These are phyloP conservation scores for Ustilago tritici DNA, from an alignment of 1,284 basidiomycete genomes.

Conservation along the genomic window DNA sequence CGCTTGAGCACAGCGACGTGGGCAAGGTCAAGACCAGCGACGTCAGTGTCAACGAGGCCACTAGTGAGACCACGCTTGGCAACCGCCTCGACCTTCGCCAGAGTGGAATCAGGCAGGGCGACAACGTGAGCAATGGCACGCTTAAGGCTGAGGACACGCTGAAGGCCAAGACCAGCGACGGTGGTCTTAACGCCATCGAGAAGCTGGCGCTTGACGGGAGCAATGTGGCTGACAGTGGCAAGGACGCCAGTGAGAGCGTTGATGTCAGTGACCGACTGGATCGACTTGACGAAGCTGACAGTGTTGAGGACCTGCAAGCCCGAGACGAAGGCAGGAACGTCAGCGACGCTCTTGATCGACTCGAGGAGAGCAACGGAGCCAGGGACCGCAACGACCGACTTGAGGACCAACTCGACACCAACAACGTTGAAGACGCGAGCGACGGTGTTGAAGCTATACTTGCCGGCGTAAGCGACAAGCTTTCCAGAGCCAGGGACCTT, in stretches of 20 bases:
- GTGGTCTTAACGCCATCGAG: constrained; percentile 12
- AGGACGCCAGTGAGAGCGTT: constrained; percentile 4
- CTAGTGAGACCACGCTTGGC: constrained; percentile 4
- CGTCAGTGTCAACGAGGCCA: background rate
- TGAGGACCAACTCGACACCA: constrained; percentile 16
- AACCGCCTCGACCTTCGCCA: constrained; percentile 10
- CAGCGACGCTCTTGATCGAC: constrained; percentile 28
- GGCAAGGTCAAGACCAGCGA: constrained; percentile 10
- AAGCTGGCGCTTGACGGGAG: constrained; percentile 23
- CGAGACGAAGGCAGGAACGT: constrained; percentile 25
- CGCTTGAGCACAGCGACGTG: constrained; percentile 19
- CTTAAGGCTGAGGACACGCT: constrained; percentile 20
- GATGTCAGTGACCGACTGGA: constrained; percentile 23
- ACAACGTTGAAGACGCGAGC: constrained; percentile 7
- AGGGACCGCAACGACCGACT: constrained; percentile 11
- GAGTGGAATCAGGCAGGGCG: constrained; percentile 21
- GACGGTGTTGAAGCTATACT: constrained; percentile 15
- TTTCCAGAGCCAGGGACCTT: constrained; percentile 24
- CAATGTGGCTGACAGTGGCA: background rate
- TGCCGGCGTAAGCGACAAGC: constrained; percentile 19
- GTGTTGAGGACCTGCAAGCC: constrained; percentile 21
- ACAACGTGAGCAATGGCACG: constrained; percentile 28
- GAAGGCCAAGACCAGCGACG: constrained; percentile 13
- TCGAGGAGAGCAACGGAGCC: constrained; percentile 23
- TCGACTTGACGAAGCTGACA: constrained; percentile 15